Evolutionary conservation across 305 asterid genomes (phyloP).

Genomic region (Fraxinus angustifolia): DNA sequence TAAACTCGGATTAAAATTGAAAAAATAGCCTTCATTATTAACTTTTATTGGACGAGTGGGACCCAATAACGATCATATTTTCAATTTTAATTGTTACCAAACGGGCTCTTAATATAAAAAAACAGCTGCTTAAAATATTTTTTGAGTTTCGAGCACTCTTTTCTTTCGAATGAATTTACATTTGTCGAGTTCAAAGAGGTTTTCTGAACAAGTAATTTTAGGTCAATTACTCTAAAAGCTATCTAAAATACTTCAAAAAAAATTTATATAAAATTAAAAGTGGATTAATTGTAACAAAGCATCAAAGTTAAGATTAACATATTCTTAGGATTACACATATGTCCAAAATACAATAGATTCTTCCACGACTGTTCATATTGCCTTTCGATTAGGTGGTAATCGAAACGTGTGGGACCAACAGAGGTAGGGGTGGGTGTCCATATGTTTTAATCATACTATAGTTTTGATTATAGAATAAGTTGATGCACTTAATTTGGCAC

Average conservation of each 20-base stretch:
- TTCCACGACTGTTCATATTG: conserved; percentile 31
- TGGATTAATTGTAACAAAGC: conserved; percentile 20
- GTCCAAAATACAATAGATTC: conserved; percentile 19
- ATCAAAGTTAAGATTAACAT: conserved; percentile 17
- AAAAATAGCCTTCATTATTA: too few species aligned
- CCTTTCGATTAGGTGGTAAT: conserved; percentile 24
- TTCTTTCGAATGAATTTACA: neutral
- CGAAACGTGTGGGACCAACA: conserved; percentile 26
- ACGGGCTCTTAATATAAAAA: too few species aligned
- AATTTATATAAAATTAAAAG: neutral
- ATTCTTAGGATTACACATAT: conserved; percentile 27
- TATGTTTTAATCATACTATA: conserved; percentile 32
- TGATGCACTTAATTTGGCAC: conserved; percentile 40
- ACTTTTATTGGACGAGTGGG: too few species aligned
- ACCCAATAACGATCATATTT: too few species aligned
- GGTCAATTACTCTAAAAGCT: too few species aligned
- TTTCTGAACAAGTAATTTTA: too few species aligned
- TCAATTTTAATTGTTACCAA: too few species aligned
- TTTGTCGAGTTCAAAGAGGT: neutral
- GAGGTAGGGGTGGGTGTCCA: conserved; percentile 32
- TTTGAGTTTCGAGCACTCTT: too few species aligned
- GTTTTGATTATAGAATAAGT: conserved; percentile 9
- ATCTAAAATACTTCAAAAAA: too few species aligned
- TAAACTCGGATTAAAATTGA: too few species aligned
- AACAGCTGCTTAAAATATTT: too few species aligned